Base-by-base conservation (phyloP, 1,284 basidiomycete species). In the Cutaneotrichosporon cyanovorans region DNA sequence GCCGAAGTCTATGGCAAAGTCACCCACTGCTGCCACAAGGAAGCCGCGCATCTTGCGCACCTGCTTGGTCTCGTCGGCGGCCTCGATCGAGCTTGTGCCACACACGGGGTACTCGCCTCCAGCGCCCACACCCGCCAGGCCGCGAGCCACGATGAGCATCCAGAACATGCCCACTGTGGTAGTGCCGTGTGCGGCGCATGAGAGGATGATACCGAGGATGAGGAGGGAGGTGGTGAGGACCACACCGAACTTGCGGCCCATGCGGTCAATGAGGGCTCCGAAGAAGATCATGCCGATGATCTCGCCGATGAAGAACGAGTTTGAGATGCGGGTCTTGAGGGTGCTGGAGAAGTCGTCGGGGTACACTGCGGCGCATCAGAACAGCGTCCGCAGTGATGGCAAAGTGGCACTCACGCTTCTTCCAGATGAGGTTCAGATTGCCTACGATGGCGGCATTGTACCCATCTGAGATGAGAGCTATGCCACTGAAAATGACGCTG, bases 71-170 rank as follows among this genome's bases (percentile, higher is more conserved):
- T 86, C 83, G 58, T 86, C 85, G 5, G 82, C 81, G 19, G 82
- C 80, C 62, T 85, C 82, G 38, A 77, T 78, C 1, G 82, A 81
- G 21, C 74, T 76, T 0, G 81, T 78, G 5, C 78, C 79, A 6
- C 80, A 82, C 1, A 82, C 81, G 0, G 84, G 82, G 64, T 86
- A 86, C 69, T 86, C 83, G 15, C 84, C 83, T 19, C 83, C 82
- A 6, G 82, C 81, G 49, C 82, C 82, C 40, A 85, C 72, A 23
- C 84, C 83, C 32, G 80, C 82, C 20, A 82, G 75, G 20, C 83
- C 84, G 56, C 81, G 74, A 9, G 82, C 80, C 53, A 86, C 68
- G 0, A 83, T 84, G 49, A 87, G 68, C 65, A 82, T 84, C 84
- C 84, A 87, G 59, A 85, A 83, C 36, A 86, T 70, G 31, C 61